These are phyloP conservation scores for Phytopythium montanum DNA, from an alignment of 352 stramenopile genomes.

Conservation along the genomic window DNA sequence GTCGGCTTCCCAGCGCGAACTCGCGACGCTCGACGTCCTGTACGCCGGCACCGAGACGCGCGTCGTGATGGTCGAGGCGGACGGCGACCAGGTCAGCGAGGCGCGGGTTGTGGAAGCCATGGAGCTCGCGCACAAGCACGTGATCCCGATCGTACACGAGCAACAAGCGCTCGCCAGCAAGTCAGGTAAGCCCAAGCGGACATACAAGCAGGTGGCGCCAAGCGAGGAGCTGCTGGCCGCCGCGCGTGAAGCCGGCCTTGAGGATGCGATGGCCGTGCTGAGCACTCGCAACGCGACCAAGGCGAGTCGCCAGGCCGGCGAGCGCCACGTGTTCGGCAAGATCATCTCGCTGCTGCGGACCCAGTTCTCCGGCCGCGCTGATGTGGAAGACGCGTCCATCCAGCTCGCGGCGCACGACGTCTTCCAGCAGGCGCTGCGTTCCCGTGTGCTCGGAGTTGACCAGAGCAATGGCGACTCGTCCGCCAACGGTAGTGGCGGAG, in stretches of 20 bases:
- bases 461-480: neutral
- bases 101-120: slow-evolving; percentile 70
- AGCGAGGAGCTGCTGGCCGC: slow-evolving; percentile 44
- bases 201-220: slow-evolving; percentile 47
- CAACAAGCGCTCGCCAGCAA: slow-evolving; percentile 54
- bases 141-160: slow-evolving; percentile 53
- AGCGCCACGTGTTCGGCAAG: slow-evolving; percentile 66
- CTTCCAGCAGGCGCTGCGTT: slow-evolving; percentile 69
- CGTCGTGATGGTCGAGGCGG: slow-evolving; percentile 89
- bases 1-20: slow-evolving; percentile 62
- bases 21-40: slow-evolving; percentile 76
- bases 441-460: slow-evolving; percentile 40
- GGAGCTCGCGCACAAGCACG: slow-evolving; percentile 62
- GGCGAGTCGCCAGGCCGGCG: slow-evolving; percentile 52
- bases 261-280: slow-evolving; percentile 21
- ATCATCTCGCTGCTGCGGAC: slow-evolving; percentile 61
- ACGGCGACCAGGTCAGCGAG: slow-evolving; percentile 73
- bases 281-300: slow-evolving; percentile 46
- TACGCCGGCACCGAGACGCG: slow-evolving; percentile 77
- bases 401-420: slow-evolving; percentile 73
- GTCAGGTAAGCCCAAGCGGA: slow-evolving; percentile 66
- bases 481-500: slow-evolving; percentile 18
- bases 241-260: slow-evolving; percentile 51
- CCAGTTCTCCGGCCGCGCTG: slow-evolving; percentile 28
- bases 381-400: slow-evolving; percentile 45